Base-by-base conservation (phyloP, 139 green algal genomes). In the Chlorella sorokiniana region DNA sequence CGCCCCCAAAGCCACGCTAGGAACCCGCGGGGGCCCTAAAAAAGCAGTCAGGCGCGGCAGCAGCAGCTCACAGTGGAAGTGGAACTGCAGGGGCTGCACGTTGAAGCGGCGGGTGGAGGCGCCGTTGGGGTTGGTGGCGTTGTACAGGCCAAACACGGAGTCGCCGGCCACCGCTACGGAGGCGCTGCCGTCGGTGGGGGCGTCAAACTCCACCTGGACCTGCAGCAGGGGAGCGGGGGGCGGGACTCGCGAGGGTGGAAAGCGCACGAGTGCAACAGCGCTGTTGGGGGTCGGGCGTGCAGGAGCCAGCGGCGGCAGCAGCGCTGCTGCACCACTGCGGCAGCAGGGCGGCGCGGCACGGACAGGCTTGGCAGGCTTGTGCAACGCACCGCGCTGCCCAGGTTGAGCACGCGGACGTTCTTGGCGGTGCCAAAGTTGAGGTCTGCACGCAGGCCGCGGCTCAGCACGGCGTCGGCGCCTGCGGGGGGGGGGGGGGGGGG, bases 31-130 rank as follows among this genome's bases (percentile, higher is more conserved):
- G n/a, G n/a, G n/a, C n/a, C n/a, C n/a, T n/a, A n/a, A n/a, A n/a
- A n/a, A n/a, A n/a, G n/a, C n/a, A n/a, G n/a, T 25, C 48, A 56
- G 38, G 23, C 7, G 38, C 7, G 11, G 10, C 11, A 33, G 11
- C 10, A 31, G 56, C 1, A 25, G 71, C 44, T 64, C 35, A 79
- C 69, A 37, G 70, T 87, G 83, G 51, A 87, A 82, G 52, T 87
- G 83, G 70, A 87, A 84, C 77, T 87, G 83, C 23, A 77, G 25
- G 9, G 83, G 69, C 22, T 78, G 45, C n/a, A 78, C 8, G 45
- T 59, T 37, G 6, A 42, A 31, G 41, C 42, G 68, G 27, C 0
- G 45, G 16, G n/a, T 27, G 42, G 42, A 11, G 68, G 25, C n/a
- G 45, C 5, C 14, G 45, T 64, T 44, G 44, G 45, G 70, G 16